These are phyloP conservation scores for Penicillium paneum DNA, from an alignment of 2,329 filamentous ascomycete species.

Conservation along the genomic window DNA sequence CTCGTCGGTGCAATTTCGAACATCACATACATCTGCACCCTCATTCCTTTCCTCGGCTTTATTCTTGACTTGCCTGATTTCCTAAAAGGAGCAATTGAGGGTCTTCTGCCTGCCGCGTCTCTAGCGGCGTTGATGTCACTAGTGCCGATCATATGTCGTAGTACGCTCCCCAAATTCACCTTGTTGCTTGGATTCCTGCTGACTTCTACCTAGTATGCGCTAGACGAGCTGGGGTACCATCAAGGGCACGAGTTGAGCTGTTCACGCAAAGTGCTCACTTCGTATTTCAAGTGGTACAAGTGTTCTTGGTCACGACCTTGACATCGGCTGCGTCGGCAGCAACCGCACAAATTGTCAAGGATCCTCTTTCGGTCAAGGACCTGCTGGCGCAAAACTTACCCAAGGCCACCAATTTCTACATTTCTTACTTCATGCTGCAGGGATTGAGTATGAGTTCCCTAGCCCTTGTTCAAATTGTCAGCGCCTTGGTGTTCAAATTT, in stretches of 20 bases:
- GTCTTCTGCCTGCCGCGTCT: constrained; percentile 75
- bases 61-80: constrained; percentile 65
- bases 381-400: constrained; percentile 74
- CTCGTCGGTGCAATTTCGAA: constrained; percentile 87
- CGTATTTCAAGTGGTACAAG: constrained; percentile 67
- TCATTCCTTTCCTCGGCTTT: constrained; percentile 65
- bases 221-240: constrained; percentile 74
- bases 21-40: constrained; percentile 61
- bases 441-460: constrained; percentile 73
- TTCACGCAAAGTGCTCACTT: constrained; percentile 92
- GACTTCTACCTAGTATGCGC: constrained; percentile 59
- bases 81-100: constrained; percentile 77
- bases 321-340: constrained; percentile 76
- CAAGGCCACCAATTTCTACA: constrained; percentile 88
- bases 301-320: constrained; percentile 83
- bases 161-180: constrained; percentile 44
- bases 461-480: constrained; percentile 68
- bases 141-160: constrained; percentile 75
- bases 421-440: constrained; percentile 92
- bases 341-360: constrained; percentile 59
- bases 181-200: neutral
- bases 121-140: constrained; percentile 82
- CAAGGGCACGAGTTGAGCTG: constrained; percentile 73
- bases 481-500: constrained; percentile 69
- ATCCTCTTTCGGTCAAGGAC: constrained; percentile 62